phyloP scores from a whole-genome alignment of 2,329 filamentous ascomycete genomes.

The Rhynchosporium agropyri region DNA sequence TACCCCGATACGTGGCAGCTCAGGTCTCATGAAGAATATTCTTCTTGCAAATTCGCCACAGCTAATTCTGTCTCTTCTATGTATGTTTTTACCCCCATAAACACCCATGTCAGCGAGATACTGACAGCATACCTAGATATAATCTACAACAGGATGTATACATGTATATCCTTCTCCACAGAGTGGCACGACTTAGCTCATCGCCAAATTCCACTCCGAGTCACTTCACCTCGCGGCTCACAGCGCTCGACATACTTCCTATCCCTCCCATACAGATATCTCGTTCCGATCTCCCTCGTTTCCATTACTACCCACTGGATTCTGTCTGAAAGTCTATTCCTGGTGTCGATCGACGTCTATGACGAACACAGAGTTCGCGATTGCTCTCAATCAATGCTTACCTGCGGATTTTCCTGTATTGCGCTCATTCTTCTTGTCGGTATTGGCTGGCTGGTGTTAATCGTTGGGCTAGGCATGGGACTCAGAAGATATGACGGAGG shows the following conservation, averaged over 20 bases:
- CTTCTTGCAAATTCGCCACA: slow-evolving; percentile 43
- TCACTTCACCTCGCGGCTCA: slow-evolving; percentile 38
- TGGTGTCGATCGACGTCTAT: slow-evolving; percentile 40
- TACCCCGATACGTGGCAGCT: slow-evolving; percentile 24
- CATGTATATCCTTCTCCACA: slow-evolving; percentile 30
- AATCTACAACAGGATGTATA: slow-evolving; percentile 41
- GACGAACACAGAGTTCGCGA: slow-evolving; percentile 26
- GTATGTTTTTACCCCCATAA: slow-evolving; percentile 20
- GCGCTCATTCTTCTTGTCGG: slow-evolving; percentile 31
- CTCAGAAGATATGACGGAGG: slow-evolving; percentile 23
- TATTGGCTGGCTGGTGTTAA: slow-evolving; percentile 27
- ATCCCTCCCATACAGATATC: slow-evolving; percentile 45
- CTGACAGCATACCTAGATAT: slow-evolving; percentile 29
- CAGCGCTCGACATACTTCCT: slow-evolving; percentile 45
- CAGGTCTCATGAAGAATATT: slow-evolving; percentile 30
- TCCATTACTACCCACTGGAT: slow-evolving; percentile 47
- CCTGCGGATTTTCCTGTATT: slow-evolving; percentile 35
- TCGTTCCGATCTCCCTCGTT: slow-evolving; percentile 27
- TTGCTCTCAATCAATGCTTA: slow-evolving; percentile 25
- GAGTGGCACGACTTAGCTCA: slow-evolving; percentile 31
- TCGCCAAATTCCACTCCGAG: slow-evolving; percentile 44
- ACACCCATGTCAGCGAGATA: neutral
- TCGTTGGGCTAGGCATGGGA: slow-evolving; percentile 24
- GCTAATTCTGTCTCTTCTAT: slow-evolving; percentile 41
- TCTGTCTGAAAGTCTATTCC: slow-evolving; percentile 45